These are phyloP conservation scores for Elsinoe arachidis DNA, from an alignment of 2,329 filamentous ascomycete species.

Conservation along the genomic window DNA sequence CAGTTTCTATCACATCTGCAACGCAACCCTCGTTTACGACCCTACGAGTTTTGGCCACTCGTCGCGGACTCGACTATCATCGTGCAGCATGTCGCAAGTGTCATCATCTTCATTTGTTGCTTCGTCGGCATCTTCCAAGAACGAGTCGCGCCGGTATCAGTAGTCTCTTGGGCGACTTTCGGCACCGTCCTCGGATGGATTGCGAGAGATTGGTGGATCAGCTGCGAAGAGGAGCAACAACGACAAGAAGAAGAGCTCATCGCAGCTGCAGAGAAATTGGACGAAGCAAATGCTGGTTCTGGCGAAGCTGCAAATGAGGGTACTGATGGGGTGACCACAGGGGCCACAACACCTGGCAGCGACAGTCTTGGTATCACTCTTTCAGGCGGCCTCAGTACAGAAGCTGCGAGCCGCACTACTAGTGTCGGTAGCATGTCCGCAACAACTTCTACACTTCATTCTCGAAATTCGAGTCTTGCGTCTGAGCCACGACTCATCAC, in stretches of 20 bases:
- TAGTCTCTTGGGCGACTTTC: conserved; percentile 76
- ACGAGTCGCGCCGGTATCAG: conserved; percentile 77
- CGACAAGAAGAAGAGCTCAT: conserved; percentile 30
- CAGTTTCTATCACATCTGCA: conserved; percentile 96
- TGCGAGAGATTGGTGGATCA: conserved; percentile 85
- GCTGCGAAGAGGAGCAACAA: conserved; percentile 52
- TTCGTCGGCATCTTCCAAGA: conserved; percentile 86
- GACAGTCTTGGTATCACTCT: conserved; percentile 12
- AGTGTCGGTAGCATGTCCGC: not conserved
- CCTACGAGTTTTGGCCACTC: conserved; percentile 96
- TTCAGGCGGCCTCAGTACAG: not conserved
- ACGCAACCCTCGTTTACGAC: conserved; percentile 82
- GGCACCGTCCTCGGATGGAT: conserved; percentile 82
- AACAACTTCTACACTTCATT: conserved; percentile 26
- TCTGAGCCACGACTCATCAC: conserved; percentile 35
- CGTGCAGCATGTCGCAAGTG: conserved; percentile 90
- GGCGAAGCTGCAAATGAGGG: not conserved
- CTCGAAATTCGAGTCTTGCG: conserved; percentile 46
- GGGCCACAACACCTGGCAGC: not conserved
- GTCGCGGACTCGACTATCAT: conserved; percentile 94
- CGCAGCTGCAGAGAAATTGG: conserved; percentile 17
- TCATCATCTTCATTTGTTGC: conserved; percentile 87
- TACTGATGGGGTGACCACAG: not conserved
- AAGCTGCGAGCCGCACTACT: conserved; percentile 17
- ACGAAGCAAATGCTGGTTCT: conserved; percentile 9